These are phyloP conservation scores for Metarhizium guizhouense DNA, from an alignment of 2,329 filamentous ascomycete species.

Conservation along the genomic window DNA sequence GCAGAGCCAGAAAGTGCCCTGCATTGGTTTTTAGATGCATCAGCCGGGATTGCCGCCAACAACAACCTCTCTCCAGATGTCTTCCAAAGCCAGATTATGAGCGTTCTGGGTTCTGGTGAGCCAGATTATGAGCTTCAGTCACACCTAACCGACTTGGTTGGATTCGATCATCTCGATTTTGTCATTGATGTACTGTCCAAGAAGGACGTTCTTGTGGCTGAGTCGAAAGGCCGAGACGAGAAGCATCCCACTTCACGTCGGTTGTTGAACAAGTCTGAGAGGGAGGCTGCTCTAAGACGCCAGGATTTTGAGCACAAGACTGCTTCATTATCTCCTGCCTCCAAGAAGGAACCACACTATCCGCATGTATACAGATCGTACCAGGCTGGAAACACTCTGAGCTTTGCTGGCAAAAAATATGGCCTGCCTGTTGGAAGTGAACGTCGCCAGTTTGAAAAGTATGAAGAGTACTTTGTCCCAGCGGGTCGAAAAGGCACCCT, in stretches of 20 bases:
- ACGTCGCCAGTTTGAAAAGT: slow-evolving; percentile 62
- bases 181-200: slow-evolving; percentile 83
- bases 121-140: slow-evolving; percentile 86
- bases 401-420: slow-evolving; percentile 71
- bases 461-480: slow-evolving; percentile 84
- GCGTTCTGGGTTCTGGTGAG: slow-evolving; percentile 58
- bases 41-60: slow-evolving; percentile 55
- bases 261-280: slow-evolving; percentile 66
- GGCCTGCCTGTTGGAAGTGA: slow-evolving; percentile 68
- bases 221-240: slow-evolving; percentile 24
- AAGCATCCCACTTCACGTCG: slow-evolving; percentile 30
- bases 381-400: slow-evolving; percentile 78
- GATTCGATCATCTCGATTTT: slow-evolving; percentile 88
- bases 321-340: slow-evolving; percentile 58
- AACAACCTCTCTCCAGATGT: slow-evolving; percentile 59
- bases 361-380: slow-evolving; percentile 88
- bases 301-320: slow-evolving; percentile 80
- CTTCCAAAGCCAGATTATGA: slow-evolving; percentile 69
- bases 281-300: slow-evolving; percentile 67
- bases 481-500: slow-evolving; percentile 70
- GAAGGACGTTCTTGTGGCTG: slow-evolving; percentile 55
- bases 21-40: slow-evolving; percentile 65
- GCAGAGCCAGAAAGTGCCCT: slow-evolving; percentile 38
- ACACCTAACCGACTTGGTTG: slow-evolving; percentile 78
- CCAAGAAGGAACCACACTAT: slow-evolving; percentile 67